A percentile compares a stretch with the other conserved stretches of the same genome.
Conservation (phyloP, 495 filamentous ascomycete species). For the Hypoxylon trugodes region DNA sequence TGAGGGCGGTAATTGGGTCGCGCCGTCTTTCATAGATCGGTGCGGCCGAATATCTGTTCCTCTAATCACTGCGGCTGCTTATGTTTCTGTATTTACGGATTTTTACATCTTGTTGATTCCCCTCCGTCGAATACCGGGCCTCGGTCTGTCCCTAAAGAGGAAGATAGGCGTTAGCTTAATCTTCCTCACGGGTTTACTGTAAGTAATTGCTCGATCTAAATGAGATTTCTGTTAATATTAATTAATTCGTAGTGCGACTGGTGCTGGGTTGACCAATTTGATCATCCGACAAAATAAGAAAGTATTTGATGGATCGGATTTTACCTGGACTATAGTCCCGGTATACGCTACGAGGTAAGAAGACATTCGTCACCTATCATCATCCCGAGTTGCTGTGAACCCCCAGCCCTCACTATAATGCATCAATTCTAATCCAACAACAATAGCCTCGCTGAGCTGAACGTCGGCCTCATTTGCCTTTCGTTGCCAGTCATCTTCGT, state of each 20-base stretch:
- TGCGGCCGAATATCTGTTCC: constrained; percentile 3
- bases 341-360: constrained; percentile 18
- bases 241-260: background rate
- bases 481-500: constrained; percentile 19
- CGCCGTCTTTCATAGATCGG: constrained; percentile 3
- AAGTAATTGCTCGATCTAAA: background rate
- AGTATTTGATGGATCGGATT: constrained; percentile 22
- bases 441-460: constrained; percentile 17
- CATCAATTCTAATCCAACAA: background rate
- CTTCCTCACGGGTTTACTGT: constrained; percentile 30
- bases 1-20: constrained; percentile 43
- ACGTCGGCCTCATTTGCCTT: constrained; percentile 25
- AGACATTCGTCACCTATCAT: background rate
- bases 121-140: constrained; percentile 15
- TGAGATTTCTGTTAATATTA: background rate
- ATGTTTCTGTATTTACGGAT: constrained; percentile 22
- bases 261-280: constrained; percentile 13
- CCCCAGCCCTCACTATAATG: background rate
- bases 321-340: constrained; percentile 30
- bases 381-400: background rate
- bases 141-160: constrained; percentile 23
- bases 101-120: constrained; percentile 34
- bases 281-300: constrained; percentile 11
- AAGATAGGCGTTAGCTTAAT: constrained; percentile 27
- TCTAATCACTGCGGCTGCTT: constrained; percentile 17